Conservation (phyloP, 2,329 filamentous ascomycete genomes). For the Pseudophaeomoniella oleicola region DNA sequence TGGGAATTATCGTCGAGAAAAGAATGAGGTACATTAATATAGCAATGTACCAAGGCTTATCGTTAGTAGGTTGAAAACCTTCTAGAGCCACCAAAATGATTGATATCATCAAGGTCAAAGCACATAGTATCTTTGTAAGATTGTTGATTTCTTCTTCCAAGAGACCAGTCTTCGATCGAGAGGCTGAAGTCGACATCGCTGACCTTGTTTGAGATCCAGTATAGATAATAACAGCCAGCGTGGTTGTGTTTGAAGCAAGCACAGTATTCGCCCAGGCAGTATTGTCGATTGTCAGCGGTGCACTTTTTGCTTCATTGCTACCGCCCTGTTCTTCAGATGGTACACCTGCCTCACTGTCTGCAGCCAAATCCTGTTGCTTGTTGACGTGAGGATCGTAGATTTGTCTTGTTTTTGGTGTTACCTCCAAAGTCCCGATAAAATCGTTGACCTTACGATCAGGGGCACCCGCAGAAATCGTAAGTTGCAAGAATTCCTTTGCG, state of each 20-base stretch:
- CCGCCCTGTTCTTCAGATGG: neutral
- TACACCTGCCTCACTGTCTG: slow-evolving; percentile 2
- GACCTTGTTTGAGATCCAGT: slow-evolving; percentile 90
- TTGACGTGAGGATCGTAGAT: slow-evolving; percentile 29
- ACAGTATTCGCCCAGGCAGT: slow-evolving; percentile 98
- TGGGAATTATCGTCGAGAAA: slow-evolving; percentile 98
- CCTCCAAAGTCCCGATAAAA: slow-evolving; percentile 76
- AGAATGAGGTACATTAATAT: slow-evolving; percentile 97
- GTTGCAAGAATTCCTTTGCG: slow-evolving; percentile 50
- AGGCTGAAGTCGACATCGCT: slow-evolving; percentile 79
- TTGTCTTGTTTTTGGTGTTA: slow-evolving; percentile 41
- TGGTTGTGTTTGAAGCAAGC: slow-evolving; percentile 79
- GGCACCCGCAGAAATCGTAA: slow-evolving; percentile 67
- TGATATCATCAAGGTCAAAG: slow-evolving; percentile 72
- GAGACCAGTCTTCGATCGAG: slow-evolving; percentile 84
- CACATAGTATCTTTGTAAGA: slow-evolving; percentile 87
- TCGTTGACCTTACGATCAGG: slow-evolving; percentile 91
- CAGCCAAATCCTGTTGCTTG: slow-evolving; percentile 11
- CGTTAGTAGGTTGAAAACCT: slow-evolving; percentile 48
- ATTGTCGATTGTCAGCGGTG: slow-evolving; percentile 82
- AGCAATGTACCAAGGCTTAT: slow-evolving; percentile 72
- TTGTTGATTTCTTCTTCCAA: slow-evolving; percentile 95
- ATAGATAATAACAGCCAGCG: slow-evolving; percentile 82
- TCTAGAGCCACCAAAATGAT: slow-evolving; percentile 78
- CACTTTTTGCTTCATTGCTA: slow-evolving; percentile 33